phyloP scores from a whole-genome alignment of 306 rosid genomes.

The Lablab purpureus region DNA sequence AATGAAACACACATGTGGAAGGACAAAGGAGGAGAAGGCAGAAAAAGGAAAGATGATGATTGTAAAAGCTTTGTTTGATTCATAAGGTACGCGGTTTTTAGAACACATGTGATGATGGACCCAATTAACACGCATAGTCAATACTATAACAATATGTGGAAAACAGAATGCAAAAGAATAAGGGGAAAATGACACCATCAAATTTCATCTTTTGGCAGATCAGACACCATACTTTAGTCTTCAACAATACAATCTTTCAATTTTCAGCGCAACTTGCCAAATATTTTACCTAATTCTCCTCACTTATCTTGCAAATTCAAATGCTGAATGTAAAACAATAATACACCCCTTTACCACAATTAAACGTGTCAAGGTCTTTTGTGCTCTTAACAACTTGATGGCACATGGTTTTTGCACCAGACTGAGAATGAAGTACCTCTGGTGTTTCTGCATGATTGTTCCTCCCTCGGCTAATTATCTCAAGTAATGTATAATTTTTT shows the following conservation, averaged over 20 bases:
- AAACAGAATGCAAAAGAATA: constrained; percentile 40
- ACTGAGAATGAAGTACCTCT: neutral
- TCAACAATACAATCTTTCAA: constrained; percentile 9
- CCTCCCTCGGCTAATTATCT: no score
- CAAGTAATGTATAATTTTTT: no score
- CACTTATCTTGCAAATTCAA: neutral
- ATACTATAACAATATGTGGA: constrained; percentile 31
- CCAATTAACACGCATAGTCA: constrained; percentile 40
- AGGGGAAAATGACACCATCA: constrained; percentile 42
- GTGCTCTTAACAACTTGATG: neutral
- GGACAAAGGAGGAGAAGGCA: constrained; percentile 40
- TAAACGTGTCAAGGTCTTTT: neutral
- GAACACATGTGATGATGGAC: constrained; percentile 51
- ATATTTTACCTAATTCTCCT: constrained; percentile 25
- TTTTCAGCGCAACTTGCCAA: constrained; percentile 40
- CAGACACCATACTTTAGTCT: constrained; percentile 28
- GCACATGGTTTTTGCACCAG: constrained; percentile 1
- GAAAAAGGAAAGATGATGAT: constrained; percentile 47
- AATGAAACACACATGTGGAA: constrained; percentile 32
- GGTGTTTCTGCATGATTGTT: neutral
- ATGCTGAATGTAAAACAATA: neutral
- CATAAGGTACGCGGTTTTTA: neutral
- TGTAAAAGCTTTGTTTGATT: constrained; percentile 44
- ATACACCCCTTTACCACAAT: constrained; percentile 1
- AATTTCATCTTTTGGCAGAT: constrained; percentile 30